Evolutionary conservation across 768 basidiomycete species (phyloP), one percentile per base, ranked within the genome.

Genomic region (Termitomyces sp.): DNA sequence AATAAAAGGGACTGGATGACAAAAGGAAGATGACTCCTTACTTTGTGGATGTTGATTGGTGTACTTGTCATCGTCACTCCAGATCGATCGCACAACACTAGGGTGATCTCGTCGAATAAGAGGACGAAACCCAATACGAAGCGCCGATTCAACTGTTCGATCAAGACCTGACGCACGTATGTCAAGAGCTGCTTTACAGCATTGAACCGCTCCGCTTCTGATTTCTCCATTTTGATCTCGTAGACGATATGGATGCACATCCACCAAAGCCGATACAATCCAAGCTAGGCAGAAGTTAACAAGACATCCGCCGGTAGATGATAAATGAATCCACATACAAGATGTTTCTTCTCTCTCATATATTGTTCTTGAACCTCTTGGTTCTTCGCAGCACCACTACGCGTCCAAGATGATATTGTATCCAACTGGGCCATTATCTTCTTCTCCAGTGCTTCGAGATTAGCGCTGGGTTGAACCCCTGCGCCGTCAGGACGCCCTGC

Each of bases 81-180:
- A 7, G 63, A 49, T 6, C 65, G 59, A 38, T 66, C 65, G 3
- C 33, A 49, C 24, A 54, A 48, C 7, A 60, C 57, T 16, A 66
- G 7, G 0, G 45, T 58, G 22, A 66, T 50, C 28, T 64, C 28
- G n/a, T 58, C 50, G 15, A 24, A 48, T 39, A 63, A 53, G 7
- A 63, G 50, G 8, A 63, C 39, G 0, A 63, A 22, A 11, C 54
- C 59, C 15, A 65, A 15, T 22, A 55, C 59, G 33, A 64, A 63
- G 1, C 56, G 53, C 11, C 63, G 55, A 51, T 65, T 62, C 15
- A 59, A 55, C 39, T 63, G 65, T 53, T 65, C 62, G 7, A 45
- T 36, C 24, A 65, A 52, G 35, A 64, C 38, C n/a, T 59, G 63
- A 18, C 53, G 63, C 59, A 64, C 55, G 28, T 66, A 64, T 4